Evolutionary conservation across 2,329 filamentous ascomycete genomes (phyloP).

Genomic region (Lachnellula occidentalis): DNA sequence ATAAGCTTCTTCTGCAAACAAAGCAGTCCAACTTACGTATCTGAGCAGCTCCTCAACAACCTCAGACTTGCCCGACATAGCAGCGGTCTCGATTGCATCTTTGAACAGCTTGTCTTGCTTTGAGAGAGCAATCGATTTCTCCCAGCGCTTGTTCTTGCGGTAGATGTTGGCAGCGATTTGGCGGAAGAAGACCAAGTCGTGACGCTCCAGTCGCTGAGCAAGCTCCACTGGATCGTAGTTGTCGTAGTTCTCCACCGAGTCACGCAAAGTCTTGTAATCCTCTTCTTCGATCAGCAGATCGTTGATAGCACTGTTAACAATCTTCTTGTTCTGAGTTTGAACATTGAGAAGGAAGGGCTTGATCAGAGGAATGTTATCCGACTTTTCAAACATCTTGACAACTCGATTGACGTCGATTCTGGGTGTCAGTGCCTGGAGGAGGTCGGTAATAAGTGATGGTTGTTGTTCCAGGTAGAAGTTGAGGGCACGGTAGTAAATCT

Average conservation of each 20-base stretch:
- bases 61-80: slow-evolving; percentile 82
- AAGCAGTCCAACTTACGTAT: slow-evolving; percentile 69
- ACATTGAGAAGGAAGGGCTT: slow-evolving; percentile 98
- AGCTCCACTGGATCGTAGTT: slow-evolving; percentile 96
- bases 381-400: slow-evolving; percentile 98
- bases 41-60: slow-evolving; percentile 93
- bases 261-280: slow-evolving; percentile 96
- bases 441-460: slow-evolving; percentile 89
- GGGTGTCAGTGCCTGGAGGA: slow-evolving; percentile 84
- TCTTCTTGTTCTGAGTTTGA: slow-evolving; percentile 94
- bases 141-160: slow-evolving; percentile 99
- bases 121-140: slow-evolving; percentile 94
- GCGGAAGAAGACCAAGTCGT: slow-evolving; percentile 97
- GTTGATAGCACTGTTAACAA: slow-evolving; percentile 97
- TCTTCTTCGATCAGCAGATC: slow-evolving; percentile 97
- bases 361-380: slow-evolving; percentile 95
- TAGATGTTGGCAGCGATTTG: slow-evolving; percentile 98
- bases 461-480: slow-evolving; percentile 98
- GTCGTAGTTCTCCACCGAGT: slow-evolving; percentile 98
- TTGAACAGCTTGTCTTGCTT: slow-evolving; percentile 99
- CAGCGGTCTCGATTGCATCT: slow-evolving; percentile 96
- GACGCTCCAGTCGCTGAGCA: slow-evolving; percentile 88
- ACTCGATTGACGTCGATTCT: slow-evolving; percentile 97
- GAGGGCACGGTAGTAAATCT: slow-evolving; percentile 96
- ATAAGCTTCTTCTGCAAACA: slow-evolving; percentile 6